Conservation (phyloP, 306 rosid genomes). For the Geum urbanum region DNA sequence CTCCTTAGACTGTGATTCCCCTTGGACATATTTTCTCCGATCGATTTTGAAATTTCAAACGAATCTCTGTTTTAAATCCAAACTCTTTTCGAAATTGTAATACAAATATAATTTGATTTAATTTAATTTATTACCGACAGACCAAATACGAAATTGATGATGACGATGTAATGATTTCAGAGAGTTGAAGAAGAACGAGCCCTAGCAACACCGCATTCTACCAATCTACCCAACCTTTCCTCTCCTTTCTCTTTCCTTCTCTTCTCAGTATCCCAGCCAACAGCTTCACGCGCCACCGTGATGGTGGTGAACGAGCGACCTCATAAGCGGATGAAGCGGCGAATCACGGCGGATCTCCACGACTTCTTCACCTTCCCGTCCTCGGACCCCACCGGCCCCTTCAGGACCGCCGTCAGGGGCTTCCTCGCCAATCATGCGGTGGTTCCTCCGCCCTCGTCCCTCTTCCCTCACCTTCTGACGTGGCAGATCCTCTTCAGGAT, state of each 20-base stretch:
- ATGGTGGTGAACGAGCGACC: constrained; percentile 84
- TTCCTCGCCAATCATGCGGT: constrained; percentile 73
- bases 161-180: background rate
- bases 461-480: constrained; percentile 73
- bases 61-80: background rate
- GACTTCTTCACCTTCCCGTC: constrained; percentile 72
- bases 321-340: constrained; percentile 74
- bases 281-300: constrained; percentile 11
- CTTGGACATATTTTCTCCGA: background rate
- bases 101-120: background rate
- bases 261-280: background rate
- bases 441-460: constrained; percentile 76
- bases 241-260: no score
- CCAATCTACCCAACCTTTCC: background rate
- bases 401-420: constrained; percentile 51
- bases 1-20: background rate
- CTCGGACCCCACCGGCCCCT: constrained; percentile 38
- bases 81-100: background rate
- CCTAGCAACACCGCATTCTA: background rate
- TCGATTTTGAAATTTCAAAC: background rate
- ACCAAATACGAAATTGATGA: background rate
- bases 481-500: constrained; percentile 84
- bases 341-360: constrained; percentile 75
- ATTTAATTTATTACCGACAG: background rate
- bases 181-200: background rate